Conservation (phyloP, 1,284 basidiomycete species). For the Cryptococcus amylolentus region DNA sequence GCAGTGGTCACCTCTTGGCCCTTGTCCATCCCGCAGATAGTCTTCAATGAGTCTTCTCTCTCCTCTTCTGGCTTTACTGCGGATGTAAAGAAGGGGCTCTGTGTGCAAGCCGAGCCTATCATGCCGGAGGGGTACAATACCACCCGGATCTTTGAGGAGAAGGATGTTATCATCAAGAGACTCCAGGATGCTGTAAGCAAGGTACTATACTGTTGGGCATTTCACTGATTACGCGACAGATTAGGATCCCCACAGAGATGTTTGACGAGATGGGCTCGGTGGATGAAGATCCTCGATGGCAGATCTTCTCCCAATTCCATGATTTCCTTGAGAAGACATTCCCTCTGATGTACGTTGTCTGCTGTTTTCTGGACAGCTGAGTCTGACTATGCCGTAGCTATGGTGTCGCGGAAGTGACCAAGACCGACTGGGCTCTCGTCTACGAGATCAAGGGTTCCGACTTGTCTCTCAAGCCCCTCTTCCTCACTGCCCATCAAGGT, state of each 20-base stretch:
- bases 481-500: conserved; percentile 66
- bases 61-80: neutral
- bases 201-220: neutral
- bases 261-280: conserved; percentile 47
- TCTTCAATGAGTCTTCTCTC: neutral
- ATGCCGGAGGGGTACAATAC: conserved; percentile 20
- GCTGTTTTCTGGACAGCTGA: neutral
- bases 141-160: conserved; percentile 20
- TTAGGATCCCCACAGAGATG: conserved; percentile 45
- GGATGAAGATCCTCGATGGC: conserved; percentile 45
- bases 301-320: conserved; percentile 43
- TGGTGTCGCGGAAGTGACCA: conserved; percentile 50
- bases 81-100: conserved; percentile 8
- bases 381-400: conserved; percentile 45
- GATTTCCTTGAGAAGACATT: conserved; percentile 47
- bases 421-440: conserved; percentile 61
- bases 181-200: conserved; percentile 22
- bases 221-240: neutral
- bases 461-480: conserved; percentile 58
- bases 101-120: conserved; percentile 24
- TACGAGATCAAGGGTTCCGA: conserved; percentile 63
- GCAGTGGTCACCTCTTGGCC: conserved; percentile 10
- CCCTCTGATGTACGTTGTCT: conserved; percentile 35
- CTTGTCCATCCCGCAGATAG: neutral
- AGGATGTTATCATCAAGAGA: conserved; percentile 33